phyloP scores from a whole-genome alignment of 2,329 filamentous ascomycete species.

The Pestalotiopsis sp. region DNA sequence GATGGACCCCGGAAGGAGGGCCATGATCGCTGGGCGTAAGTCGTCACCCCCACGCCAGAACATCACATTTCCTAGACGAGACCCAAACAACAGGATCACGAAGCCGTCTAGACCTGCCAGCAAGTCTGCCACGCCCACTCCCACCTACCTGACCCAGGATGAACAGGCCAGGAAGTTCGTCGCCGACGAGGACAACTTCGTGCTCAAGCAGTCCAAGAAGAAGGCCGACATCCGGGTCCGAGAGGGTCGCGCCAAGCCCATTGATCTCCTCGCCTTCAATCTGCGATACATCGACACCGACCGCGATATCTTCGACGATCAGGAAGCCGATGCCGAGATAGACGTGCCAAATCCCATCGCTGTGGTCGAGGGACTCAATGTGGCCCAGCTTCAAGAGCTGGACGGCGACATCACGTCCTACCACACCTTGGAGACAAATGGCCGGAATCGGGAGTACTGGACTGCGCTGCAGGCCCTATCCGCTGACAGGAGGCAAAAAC shows the following conservation, averaged over 20 bases:
- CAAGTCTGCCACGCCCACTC: slow-evolving; percentile 20
- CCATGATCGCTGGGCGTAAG: slow-evolving; percentile 53
- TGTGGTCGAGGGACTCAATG: slow-evolving; percentile 74
- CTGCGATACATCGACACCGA: slow-evolving; percentile 85
- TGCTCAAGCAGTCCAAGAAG: slow-evolving; percentile 95
- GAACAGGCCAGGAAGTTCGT: slow-evolving; percentile 83
- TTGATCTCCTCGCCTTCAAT: slow-evolving; percentile 92
- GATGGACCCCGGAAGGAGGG: slow-evolving; percentile 58
- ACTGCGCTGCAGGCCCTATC: slow-evolving; percentile 85
- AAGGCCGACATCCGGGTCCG: slow-evolving; percentile 95
- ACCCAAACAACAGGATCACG: slow-evolving; percentile 57
- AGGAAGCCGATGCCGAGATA: slow-evolving; percentile 72
- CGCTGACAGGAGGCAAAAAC: slow-evolving; percentile 70
- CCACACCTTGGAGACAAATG: slow-evolving; percentile 76
- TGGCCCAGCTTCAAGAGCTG: slow-evolving; percentile 70
- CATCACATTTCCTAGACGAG: slow-evolving; percentile 56
- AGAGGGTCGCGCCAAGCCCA: slow-evolving; percentile 85
- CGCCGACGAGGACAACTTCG: slow-evolving; percentile 93
- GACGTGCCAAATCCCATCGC: slow-evolving; percentile 78
- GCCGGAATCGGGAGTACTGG: slow-evolving; percentile 86
- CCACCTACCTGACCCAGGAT: slow-evolving; percentile 66
- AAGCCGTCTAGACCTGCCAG: slow-evolving; percentile 44
- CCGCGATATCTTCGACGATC: slow-evolving; percentile 82
- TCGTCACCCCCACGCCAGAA: slow-evolving; percentile 45
- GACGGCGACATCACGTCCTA: slow-evolving; percentile 83